phyloP scores from a whole-genome alignment of 2,329 filamentous ascomycete species.

The Fusarium guadeloupense region DNA sequence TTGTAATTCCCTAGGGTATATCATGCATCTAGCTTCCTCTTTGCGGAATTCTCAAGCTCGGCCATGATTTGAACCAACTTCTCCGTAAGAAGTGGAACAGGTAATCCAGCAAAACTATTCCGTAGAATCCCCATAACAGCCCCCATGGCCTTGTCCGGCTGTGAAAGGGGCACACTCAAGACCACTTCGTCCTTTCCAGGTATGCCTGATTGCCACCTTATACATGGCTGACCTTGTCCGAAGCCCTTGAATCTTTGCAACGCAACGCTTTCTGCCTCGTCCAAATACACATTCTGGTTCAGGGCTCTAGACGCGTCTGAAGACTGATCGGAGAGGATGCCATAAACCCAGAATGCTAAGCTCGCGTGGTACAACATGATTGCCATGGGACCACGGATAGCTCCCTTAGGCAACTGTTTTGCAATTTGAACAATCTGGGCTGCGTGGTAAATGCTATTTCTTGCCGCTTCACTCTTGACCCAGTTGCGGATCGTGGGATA shows the following conservation, averaged over 20 bases:
- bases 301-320: background rate
- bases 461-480: constrained; percentile 48
- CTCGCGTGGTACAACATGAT: constrained; percentile 44
- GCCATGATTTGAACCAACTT: constrained; percentile 32
- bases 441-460: constrained; percentile 45
- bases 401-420: constrained; percentile 20
- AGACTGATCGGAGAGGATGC: constrained; percentile 14
- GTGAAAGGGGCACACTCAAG: constrained; percentile 10
- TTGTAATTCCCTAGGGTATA: background rate
- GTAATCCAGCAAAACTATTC: constrained; percentile 11
- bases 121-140: constrained; percentile 16
- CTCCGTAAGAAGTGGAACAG: constrained; percentile 22
- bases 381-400: constrained; percentile 36
- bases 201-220: constrained; percentile 20
- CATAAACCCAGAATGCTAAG: constrained; percentile 43
- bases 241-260: constrained; percentile 25
- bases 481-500: constrained; percentile 49
- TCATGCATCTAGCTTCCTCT: constrained; percentile 25
- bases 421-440: constrained; percentile 42
- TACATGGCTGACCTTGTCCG: constrained; percentile 25
- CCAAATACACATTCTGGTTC: constrained; percentile 5
- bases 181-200: constrained; percentile 1
- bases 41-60: constrained; percentile 28
- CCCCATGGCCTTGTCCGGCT: constrained; percentile 28
- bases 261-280: constrained; percentile 12